phyloP scores from a whole-genome alignment of 331 rosid species.

The Malus hybrid region DNA sequence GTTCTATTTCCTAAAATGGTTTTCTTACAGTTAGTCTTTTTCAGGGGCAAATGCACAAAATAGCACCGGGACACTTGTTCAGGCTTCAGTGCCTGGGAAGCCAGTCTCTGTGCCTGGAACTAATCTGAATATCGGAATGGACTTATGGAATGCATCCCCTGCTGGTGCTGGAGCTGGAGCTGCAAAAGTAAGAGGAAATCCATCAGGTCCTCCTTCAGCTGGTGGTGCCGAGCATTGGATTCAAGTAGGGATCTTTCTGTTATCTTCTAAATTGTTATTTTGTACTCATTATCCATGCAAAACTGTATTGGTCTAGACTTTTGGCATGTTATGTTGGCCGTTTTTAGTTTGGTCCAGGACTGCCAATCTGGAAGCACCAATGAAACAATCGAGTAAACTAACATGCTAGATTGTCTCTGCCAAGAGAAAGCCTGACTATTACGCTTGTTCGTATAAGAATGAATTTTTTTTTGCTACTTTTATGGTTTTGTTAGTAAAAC shows the following conservation, averaged over 20 bases:
- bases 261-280: not conserved
- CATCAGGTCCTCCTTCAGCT: constrained; percentile 41
- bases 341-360: not conserved
- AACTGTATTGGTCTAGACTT: not conserved
- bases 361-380: not conserved
- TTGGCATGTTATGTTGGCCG: not conserved
- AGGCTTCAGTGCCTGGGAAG: constrained; percentile 37
- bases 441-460: too few species aligned
- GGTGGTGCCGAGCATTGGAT: constrained; percentile 63
- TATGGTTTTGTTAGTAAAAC: not conserved
- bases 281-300: not conserved
- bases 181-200: constrained; percentile 54
- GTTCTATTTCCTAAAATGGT: not conserved
- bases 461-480: too few species aligned
- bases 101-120: constrained; percentile 60
- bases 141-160: constrained; percentile 73
- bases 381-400: not conserved
- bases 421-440: not conserved
- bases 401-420: not conserved
- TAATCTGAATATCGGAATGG: constrained; percentile 90
- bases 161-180: constrained; percentile 51
- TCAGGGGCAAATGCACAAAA: constrained; percentile 80
- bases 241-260: constrained; percentile 38
- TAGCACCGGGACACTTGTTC: constrained; percentile 25
- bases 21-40: constrained; percentile 6